Percentiles rank a stretch among this genome's conserved stretches.
These are phyloP conservation scores for Ettlia oleoabundans DNA, from an alignment of 139 green algal species.

Conservation along the genomic window DNA sequence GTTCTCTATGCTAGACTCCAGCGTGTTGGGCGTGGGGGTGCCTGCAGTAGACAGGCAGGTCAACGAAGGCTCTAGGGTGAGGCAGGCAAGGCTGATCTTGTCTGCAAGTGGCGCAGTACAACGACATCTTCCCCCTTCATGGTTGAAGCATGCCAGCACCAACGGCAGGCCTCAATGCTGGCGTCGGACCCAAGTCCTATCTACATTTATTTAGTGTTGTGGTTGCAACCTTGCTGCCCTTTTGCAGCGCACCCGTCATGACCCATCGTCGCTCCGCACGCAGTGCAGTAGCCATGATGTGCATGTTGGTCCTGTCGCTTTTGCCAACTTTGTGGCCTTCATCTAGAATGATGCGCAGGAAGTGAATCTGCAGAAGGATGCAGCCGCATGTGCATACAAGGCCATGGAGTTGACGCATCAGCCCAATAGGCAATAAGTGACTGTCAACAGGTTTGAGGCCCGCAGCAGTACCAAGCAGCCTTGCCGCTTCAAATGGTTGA, in stretches of 20 bases:
- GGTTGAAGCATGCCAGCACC: neutral
- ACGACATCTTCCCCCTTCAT: too few species aligned
- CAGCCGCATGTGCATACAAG: too few species aligned
- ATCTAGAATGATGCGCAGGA: conserved; percentile 91
- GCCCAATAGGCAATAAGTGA: too few species aligned
- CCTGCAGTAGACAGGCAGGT: conserved; percentile 57
- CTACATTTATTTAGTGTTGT: too few species aligned
- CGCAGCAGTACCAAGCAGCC: neutral
- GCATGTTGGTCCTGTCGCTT: conserved; percentile 84
- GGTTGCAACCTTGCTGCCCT: neutral
- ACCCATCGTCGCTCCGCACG: conserved; percentile 87
- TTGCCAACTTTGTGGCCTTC: conserved; percentile 92
- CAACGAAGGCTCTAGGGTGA: too few species aligned
- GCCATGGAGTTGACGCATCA: too few species aligned
- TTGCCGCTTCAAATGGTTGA: too few species aligned
- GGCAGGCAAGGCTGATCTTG: neutral
- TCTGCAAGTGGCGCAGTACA: neutral
- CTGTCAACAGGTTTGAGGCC: neutral
- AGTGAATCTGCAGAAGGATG: conserved; percentile 80
- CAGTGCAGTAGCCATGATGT: conserved; percentile 78
- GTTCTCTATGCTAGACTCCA: conserved; percentile 23
- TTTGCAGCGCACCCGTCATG: conserved; percentile 77
- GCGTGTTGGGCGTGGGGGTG: conserved; percentile 66
- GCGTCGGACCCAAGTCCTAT: too few species aligned
- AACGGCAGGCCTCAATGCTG: too few species aligned